phyloP scores from a whole-genome alignment of 1,284 basidiomycete genomes.

The Apiotrichum mycotoxinovorans region DNA sequence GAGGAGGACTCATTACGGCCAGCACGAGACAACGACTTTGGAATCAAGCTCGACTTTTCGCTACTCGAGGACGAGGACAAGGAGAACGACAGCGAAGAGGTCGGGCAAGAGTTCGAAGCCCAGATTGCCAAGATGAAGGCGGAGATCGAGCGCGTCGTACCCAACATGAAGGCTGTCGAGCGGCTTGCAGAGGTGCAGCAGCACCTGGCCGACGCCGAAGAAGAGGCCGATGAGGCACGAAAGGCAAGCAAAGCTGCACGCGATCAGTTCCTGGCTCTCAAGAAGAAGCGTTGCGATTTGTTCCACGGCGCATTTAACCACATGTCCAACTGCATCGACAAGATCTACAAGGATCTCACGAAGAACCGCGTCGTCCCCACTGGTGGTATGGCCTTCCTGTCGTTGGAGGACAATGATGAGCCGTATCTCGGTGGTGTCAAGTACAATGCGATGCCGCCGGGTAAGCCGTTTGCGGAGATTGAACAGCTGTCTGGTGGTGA shows the following conservation, averaged over 20 bases:
- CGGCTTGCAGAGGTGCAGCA: constrained; percentile 88
- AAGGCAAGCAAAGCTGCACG: constrained; percentile 82
- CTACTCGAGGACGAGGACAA: constrained; percentile 77
- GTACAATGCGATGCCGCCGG: constrained; percentile 98
- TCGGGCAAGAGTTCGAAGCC: constrained; percentile 71
- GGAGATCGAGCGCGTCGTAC: constrained; percentile 91
- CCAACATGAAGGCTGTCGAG: constrained; percentile 94
- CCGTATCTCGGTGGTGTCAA: constrained; percentile 94
- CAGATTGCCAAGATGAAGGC: constrained; percentile 66
- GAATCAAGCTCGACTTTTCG: constrained; percentile 84
- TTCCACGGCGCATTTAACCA: constrained; percentile 97
- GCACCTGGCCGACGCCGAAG: constrained; percentile 56
- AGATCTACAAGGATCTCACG: constrained; percentile 96
- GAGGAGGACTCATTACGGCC: constrained; percentile 70
- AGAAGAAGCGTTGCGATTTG: constrained; percentile 77
- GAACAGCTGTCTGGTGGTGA: constrained; percentile 97
- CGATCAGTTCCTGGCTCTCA: constrained; percentile 86
- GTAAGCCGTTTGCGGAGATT: constrained; percentile 99
- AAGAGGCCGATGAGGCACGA: constrained; percentile 57
- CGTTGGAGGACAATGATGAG: constrained; percentile 95
- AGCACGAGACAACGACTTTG: constrained; percentile 72
- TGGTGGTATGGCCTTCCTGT: constrained; percentile 94
- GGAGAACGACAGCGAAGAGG: constrained; percentile 67
- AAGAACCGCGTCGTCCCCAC: constrained; percentile 80
- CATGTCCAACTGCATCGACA: constrained; percentile 88